A percentile compares a stretch with the other conserved stretches of the same genome.
Conservation (phyloP, 1,284 basidiomycete species). For the Cryptococcus sp. region DNA sequence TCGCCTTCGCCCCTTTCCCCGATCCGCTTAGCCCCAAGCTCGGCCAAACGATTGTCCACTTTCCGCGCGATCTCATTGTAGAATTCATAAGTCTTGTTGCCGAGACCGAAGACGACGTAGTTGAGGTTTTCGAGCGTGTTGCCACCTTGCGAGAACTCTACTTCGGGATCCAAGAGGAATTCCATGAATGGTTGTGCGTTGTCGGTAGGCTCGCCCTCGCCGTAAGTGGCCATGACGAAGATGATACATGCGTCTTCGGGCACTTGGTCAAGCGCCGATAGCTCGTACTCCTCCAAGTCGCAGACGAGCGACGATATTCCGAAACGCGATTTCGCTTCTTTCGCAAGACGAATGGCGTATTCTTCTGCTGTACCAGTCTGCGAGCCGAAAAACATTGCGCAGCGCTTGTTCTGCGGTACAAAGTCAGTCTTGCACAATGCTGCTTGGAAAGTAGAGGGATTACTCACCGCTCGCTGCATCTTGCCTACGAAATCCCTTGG, state of each 20-base stretch:
- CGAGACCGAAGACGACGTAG: conserved; percentile 93
- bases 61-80: conserved; percentile 87
- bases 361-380: conserved; percentile 97
- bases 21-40: conserved; percentile 82
- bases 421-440: not conserved
- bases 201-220: conserved; percentile 98
- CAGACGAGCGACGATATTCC: conserved; percentile 90
- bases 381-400: conserved; percentile 93
- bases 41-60: conserved; percentile 71
- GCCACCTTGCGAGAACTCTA: conserved; percentile 70
- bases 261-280: conserved; percentile 88
- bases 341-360: conserved; percentile 88
- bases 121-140: conserved; percentile 81
- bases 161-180: conserved; percentile 80
- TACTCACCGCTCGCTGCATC: conserved; percentile 82
- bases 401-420: conserved; percentile 76
- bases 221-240: conserved; percentile 97
- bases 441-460: not conserved
- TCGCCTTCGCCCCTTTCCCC: conserved; percentile 94
- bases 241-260: conserved; percentile 77
- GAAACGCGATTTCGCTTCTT: conserved; percentile 91
- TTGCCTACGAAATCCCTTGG: conserved; percentile 85
- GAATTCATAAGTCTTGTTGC: conserved; percentile 94
- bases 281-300: conserved; percentile 96
- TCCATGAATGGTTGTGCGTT: conserved; percentile 96